Evolutionary conservation across 2,329 filamentous ascomycete genomes (phyloP).

Genomic region (Sphaceloma murrayae): DNA sequence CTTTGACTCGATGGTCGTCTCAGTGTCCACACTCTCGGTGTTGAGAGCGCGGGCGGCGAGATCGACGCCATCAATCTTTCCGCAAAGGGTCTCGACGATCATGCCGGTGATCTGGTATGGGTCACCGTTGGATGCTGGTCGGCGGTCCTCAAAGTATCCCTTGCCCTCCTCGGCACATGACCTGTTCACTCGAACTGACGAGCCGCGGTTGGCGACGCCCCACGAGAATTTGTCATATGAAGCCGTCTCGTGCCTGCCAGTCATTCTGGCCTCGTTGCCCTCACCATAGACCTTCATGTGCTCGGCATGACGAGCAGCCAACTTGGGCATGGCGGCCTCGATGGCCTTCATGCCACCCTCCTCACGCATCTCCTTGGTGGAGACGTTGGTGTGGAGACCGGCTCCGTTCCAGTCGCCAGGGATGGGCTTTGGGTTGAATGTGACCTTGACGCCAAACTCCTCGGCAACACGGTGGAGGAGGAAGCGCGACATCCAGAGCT

Average conservation of each 20-base stretch:
- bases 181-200: conserved; percentile 85
- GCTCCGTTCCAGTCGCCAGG: conserved; percentile 95
- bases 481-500: conserved; percentile 91
- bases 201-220: conserved; percentile 91
- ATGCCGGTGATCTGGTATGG: conserved; percentile 78
- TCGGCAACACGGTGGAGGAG: conserved; percentile 85
- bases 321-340: conserved; percentile 59
- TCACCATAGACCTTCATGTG: conserved; percentile 86
- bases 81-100: conserved; percentile 59
- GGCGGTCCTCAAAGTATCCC: conserved; percentile 76
- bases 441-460: conserved; percentile 93
- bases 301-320: conserved; percentile 41
- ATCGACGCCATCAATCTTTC: conserved; percentile 42
- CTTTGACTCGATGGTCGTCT: conserved; percentile 27
- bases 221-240: conserved; percentile 87
- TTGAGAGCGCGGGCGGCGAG: conserved; percentile 34
- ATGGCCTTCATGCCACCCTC: conserved; percentile 96
- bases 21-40: conserved; percentile 28
- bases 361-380: conserved; percentile 74
- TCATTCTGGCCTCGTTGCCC: conserved; percentile 90
- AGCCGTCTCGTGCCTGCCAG: conserved; percentile 88
- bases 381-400: conserved; percentile 90
- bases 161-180: conserved; percentile 77
- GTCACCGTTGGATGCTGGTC: conserved; percentile 70
- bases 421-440: conserved; percentile 91